A percentile compares a stretch with the other conserved stretches of the same genome.
Evolutionary conservation across 2,329 filamentous ascomycete genomes (phyloP).

Genomic region (Monascus ruber): DNA sequence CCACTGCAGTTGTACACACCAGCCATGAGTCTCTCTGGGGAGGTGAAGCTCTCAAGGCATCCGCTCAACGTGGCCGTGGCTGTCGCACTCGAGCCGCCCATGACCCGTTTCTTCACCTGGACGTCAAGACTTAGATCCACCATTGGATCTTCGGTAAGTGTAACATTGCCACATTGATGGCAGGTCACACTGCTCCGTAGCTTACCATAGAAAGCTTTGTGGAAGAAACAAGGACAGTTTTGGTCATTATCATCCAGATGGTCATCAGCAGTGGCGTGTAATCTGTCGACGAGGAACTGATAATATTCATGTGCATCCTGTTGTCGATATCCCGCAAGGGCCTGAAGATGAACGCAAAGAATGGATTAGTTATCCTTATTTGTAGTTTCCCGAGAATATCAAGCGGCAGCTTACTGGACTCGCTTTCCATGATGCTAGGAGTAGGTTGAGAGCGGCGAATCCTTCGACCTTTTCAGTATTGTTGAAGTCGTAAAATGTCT

Average conservation of each 20-base stretch:
- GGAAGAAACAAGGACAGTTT: slow-evolving; percentile 76
- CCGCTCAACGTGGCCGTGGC: slow-evolving; percentile 50
- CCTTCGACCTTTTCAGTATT: slow-evolving; percentile 62
- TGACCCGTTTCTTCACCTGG: slow-evolving; percentile 46
- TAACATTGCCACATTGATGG: slow-evolving; percentile 72
- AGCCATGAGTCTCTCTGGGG: slow-evolving; percentile 58
- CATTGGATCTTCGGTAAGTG: slow-evolving; percentile 75
- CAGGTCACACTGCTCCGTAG: slow-evolving; percentile 85
- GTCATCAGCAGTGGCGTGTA: slow-evolving; percentile 68
- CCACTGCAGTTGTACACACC: slow-evolving; percentile 80
- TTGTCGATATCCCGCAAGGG: slow-evolving; percentile 80
- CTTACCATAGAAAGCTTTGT: slow-evolving; percentile 89
- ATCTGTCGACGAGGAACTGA: slow-evolving; percentile 83
- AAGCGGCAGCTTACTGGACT: slow-evolving; percentile 47
- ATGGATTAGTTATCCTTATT: no score
- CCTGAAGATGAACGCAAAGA: slow-evolving; percentile 27
- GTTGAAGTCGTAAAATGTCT: slow-evolving; percentile 53
- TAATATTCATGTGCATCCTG: slow-evolving; percentile 98
- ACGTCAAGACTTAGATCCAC: slow-evolving; percentile 82
- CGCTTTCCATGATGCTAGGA: slow-evolving; percentile 82
- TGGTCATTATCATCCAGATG: slow-evolving; percentile 47
- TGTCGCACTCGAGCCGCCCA: slow-evolving; percentile 25
- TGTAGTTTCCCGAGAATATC: no score
- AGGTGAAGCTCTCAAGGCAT: slow-evolving; percentile 81
- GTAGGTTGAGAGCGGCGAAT: slow-evolving; percentile 79